Evolutionary conservation across 352 stramenopile genomes (phyloP).

Genomic region (Saprolegnia diclina): DNA sequence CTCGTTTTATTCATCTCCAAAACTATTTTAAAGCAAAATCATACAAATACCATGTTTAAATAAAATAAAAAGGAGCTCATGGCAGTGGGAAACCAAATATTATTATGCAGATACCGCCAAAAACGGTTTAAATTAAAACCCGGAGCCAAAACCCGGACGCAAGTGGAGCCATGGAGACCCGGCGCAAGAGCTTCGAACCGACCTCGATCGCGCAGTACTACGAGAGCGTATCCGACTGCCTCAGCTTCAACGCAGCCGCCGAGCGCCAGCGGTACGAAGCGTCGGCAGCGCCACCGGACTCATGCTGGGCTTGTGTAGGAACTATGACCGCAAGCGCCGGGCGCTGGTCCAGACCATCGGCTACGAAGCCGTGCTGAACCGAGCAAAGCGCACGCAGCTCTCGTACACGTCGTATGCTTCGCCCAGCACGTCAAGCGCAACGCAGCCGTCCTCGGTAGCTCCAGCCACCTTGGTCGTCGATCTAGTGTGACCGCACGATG

Average conservation of each 20-base stretch:
- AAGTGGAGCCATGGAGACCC: conserved; percentile 16
- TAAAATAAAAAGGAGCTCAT: neutral
- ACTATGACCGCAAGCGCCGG: conserved; percentile 63
- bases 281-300: neutral
- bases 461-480: neutral
- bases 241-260: conserved; percentile 17
- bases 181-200: conserved; percentile 18
- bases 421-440: neutral
- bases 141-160: neutral
- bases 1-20: neutral
- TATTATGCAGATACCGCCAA: neutral
- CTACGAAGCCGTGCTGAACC: conserved; percentile 69
- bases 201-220: conserved; percentile 22
- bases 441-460: conserved; percentile 4
- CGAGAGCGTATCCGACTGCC: conserved; percentile 24
- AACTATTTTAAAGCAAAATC: too few species aligned
- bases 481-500: neutral
- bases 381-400: conserved; percentile 52
- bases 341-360: conserved; percentile 52
- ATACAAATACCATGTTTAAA: neutral
- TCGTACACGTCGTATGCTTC: conserved; percentile 22
- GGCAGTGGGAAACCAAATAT: neutral
- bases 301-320: conserved; percentile 29
- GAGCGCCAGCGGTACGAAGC: conserved; percentile 8
- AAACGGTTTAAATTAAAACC: neutral